A percentile compares a stretch with the other conserved stretches of the same genome.
phyloP scores from a whole-genome alignment of 2,329 filamentous ascomycete species.

The Diaporthe sp. region DNA sequence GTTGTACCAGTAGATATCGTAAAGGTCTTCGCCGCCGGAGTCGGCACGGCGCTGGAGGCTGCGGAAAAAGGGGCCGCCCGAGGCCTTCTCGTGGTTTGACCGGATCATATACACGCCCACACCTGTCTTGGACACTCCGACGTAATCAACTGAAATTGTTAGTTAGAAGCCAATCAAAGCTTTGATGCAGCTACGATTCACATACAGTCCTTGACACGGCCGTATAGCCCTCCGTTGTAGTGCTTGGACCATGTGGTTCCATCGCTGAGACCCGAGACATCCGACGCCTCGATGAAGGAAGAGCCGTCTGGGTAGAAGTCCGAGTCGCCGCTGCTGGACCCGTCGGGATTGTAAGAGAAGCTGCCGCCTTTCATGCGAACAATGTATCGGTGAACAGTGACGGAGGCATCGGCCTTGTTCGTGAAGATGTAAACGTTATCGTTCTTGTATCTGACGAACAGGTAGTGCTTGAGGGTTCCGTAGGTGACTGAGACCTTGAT shows the following conservation, averaged over 20 bases:
- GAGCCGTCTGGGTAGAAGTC: constrained; percentile 52
- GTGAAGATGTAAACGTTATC: constrained; percentile 58
- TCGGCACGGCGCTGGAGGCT: constrained; percentile 54
- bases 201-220: constrained; percentile 52
- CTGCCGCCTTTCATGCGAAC: constrained; percentile 50
- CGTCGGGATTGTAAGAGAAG: constrained; percentile 44
- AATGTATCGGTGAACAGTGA: constrained; percentile 56
- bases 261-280: constrained; percentile 47
- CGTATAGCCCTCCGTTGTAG: constrained; percentile 55
- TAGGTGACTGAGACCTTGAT: constrained; percentile 53
- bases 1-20: constrained; percentile 59
- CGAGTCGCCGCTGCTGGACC: constrained; percentile 7
- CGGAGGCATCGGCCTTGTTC: constrained; percentile 55
- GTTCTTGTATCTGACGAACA: constrained; percentile 53
- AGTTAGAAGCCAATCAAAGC: background rate
- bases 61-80: constrained; percentile 55
- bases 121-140: constrained; percentile 52
- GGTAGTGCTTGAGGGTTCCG: constrained; percentile 52
- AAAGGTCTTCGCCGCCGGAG: constrained; percentile 54
- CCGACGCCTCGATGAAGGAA: constrained; percentile 51
- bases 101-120: constrained; percentile 55
- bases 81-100: constrained; percentile 58
- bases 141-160: constrained; percentile 51
- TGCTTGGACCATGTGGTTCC: constrained; percentile 56
- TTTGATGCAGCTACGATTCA: background rate